These are phyloP conservation scores for Colletotrichum coccodes DNA, from an alignment of 2,329 filamentous ascomycete species.

Conservation along the genomic window DNA sequence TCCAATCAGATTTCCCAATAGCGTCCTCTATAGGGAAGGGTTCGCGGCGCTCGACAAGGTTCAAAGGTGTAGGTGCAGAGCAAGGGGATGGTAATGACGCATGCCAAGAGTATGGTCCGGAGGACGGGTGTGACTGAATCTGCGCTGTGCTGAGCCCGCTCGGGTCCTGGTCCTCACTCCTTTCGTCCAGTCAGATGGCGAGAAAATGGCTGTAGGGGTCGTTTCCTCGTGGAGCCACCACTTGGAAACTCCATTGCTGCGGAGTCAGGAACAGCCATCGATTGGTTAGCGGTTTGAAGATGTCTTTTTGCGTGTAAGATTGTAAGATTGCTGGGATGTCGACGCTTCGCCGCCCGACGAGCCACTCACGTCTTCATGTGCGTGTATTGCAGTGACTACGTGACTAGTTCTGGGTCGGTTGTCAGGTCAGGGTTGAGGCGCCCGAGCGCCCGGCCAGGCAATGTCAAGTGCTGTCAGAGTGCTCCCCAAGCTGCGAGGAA, in stretches of 20 bases:
- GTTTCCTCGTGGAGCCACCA: conserved; percentile 3
- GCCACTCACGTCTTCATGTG: background rate
- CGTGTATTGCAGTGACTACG: background rate
- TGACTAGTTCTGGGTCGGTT: background rate
- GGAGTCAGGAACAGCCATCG: background rate
- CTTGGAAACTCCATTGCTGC: background rate
- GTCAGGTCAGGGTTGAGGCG: conserved; percentile 6
- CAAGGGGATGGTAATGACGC: conserved; percentile 15
- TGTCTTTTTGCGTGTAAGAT: background rate
- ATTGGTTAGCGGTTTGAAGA: background rate
- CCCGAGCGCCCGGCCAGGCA: background rate
- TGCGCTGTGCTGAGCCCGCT: background rate
- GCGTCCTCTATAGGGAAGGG: background rate
- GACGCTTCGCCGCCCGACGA: background rate
- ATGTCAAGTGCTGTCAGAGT: background rate
- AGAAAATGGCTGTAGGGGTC: conserved; percentile 2
- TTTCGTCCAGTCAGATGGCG: conserved; percentile 15
- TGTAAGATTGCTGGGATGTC: conserved; percentile 14
- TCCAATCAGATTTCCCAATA: conserved; percentile 1
- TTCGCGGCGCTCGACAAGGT: conserved; percentile 16
- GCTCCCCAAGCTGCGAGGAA: background rate
- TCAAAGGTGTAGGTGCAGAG: conserved; percentile 4
- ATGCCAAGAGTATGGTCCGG: conserved; percentile 10
- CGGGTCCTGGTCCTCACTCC: background rate
- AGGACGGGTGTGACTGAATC: background rate